Conservation (phyloP, 306 rosid genomes). For the Oxytropis ochrocephala region DNA sequence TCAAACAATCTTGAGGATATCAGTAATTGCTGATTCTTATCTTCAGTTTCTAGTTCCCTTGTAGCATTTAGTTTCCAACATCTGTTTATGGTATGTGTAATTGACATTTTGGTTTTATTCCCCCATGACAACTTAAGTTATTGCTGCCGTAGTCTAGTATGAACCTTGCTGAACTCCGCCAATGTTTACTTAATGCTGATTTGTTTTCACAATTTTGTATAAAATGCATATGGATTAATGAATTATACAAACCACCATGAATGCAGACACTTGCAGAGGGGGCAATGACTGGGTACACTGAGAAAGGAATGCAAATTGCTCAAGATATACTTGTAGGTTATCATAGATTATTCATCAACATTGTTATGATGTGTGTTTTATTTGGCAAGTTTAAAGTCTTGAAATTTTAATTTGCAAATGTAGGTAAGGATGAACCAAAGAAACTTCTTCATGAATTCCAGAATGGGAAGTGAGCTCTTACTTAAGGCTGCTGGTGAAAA, state of each 20-base stretch:
- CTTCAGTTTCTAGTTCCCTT: background rate
- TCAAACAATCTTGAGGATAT: background rate
- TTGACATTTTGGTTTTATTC: background rate
- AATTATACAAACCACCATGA: slow-evolving; percentile 22
- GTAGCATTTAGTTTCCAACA: background rate
- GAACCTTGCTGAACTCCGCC: background rate
- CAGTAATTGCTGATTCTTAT: background rate
- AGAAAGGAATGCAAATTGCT: slow-evolving; percentile 87
- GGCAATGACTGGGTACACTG: slow-evolving; percentile 86
- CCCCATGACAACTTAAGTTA: background rate
- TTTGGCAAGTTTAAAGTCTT: background rate
- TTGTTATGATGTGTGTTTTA: background rate
- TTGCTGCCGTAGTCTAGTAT: background rate
- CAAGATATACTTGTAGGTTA: slow-evolving; percentile 63
- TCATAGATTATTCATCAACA: slow-evolving; percentile 12
- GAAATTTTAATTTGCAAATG: background rate
- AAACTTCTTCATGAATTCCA: slow-evolving; percentile 44
- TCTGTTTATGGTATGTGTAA: background rate
- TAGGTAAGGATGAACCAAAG: slow-evolving; percentile 62
- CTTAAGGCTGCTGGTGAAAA: slow-evolving; percentile 76
- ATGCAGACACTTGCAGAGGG: slow-evolving; percentile 79
- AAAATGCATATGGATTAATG: slow-evolving; percentile 10
- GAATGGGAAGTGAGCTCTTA: slow-evolving; percentile 60
- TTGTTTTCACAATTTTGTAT: background rate
- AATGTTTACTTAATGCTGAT: background rate